Conservation (phyloP, 108 stramenopile species). For the Licmophora abbreviata region DNA sequence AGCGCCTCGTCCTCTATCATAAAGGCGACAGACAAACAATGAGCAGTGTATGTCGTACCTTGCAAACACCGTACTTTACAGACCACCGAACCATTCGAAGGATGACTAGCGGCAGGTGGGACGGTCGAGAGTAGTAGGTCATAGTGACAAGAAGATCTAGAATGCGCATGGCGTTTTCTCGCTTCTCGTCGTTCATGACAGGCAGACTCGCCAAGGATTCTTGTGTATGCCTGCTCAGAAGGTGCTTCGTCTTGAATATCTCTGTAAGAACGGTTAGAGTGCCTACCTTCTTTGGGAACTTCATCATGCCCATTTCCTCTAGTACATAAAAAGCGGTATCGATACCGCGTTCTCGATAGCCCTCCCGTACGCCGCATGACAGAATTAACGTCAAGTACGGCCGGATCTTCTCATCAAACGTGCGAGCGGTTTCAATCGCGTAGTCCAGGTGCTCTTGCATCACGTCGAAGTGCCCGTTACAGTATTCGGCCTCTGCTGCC, state of each 20-base stretch:
- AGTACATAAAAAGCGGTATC: constrained; percentile 5
- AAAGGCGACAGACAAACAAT: no score
- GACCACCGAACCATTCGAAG: constrained; percentile 8
- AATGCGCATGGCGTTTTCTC: background rate
- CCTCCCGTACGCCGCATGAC: background rate
- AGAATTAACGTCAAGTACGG: constrained; percentile 7
- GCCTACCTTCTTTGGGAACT: constrained; percentile 8
- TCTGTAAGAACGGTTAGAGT: constrained; percentile 4
- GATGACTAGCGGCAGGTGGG: constrained; percentile 3
- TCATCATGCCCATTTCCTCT: constrained; percentile 2
- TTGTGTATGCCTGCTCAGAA: constrained; percentile 6
- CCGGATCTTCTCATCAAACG: constrained; percentile 10
- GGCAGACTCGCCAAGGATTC: constrained; percentile 7
- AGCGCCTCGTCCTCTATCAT: no score
- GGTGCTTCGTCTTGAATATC: constrained; percentile 11
- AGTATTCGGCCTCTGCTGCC: constrained; percentile 12
- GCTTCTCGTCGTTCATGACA: constrained; percentile 10
- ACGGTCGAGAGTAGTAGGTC: background rate
- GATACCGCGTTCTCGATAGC: constrained; percentile 5
- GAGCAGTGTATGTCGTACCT: no score
- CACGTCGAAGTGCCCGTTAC: constrained; percentile 11
- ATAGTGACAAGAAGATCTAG: constrained; percentile 1
- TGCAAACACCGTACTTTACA: constrained; percentile 9
- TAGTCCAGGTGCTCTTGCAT: constrained; percentile 4
- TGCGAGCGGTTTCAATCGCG: background rate